A percentile compares a stretch with the other conserved stretches of the same genome.
These are phyloP conservation scores for Globisporangium barbulae DNA, from an alignment of 352 stramenopile species.

Conservation along the genomic window DNA sequence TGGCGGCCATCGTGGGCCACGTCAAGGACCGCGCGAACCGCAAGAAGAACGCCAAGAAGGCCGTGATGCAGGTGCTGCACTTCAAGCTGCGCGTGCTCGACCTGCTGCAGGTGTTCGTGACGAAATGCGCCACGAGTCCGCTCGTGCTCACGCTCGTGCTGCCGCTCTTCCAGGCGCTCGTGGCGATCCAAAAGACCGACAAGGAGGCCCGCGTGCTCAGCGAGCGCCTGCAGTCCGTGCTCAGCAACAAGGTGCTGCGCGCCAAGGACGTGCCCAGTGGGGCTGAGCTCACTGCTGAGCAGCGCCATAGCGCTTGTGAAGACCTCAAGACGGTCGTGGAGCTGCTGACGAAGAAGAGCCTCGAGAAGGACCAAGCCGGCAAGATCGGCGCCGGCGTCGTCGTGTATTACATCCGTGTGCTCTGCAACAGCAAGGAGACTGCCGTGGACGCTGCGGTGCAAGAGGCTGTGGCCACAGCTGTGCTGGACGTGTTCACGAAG, in stretches of 20 bases:
- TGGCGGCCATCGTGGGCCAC: constrained; percentile 77
- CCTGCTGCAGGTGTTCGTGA: constrained; percentile 69
- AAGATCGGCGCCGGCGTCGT: constrained; percentile 58
- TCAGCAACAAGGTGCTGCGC: constrained; percentile 66
- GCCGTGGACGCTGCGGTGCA: constrained; percentile 12
- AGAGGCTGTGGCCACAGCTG: constrained; percentile 27
- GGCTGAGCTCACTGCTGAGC: constrained; percentile 5
- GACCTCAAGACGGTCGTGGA: constrained; percentile 36
- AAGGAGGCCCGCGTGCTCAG: constrained; percentile 69
- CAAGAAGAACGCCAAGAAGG: constrained; percentile 74
- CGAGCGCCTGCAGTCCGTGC: constrained; percentile 63
- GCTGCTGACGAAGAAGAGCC: constrained; percentile 39
- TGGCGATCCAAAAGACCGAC: constrained; percentile 49
- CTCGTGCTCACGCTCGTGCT: constrained; percentile 49
- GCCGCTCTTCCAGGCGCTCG: constrained; percentile 61
- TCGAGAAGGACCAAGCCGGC: constrained; percentile 63
- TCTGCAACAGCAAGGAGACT: constrained; percentile 20
- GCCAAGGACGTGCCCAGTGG: constrained; percentile 44
- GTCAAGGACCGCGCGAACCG: constrained; percentile 66
- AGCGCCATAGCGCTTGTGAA: constrained; percentile 18
- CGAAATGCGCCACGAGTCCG: constrained; percentile 23
- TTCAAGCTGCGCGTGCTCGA: constrained; percentile 86
- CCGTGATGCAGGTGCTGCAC: constrained; percentile 68
- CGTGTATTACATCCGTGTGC: constrained; percentile 58
- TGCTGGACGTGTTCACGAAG: constrained; percentile 72